Percentiles rank a stretch among this genome's conserved stretches.
These are phyloP conservation scores for Cytospora chrysosperma DNA, from an alignment of 2,329 filamentous ascomycete species.

Conservation along the genomic window DNA sequence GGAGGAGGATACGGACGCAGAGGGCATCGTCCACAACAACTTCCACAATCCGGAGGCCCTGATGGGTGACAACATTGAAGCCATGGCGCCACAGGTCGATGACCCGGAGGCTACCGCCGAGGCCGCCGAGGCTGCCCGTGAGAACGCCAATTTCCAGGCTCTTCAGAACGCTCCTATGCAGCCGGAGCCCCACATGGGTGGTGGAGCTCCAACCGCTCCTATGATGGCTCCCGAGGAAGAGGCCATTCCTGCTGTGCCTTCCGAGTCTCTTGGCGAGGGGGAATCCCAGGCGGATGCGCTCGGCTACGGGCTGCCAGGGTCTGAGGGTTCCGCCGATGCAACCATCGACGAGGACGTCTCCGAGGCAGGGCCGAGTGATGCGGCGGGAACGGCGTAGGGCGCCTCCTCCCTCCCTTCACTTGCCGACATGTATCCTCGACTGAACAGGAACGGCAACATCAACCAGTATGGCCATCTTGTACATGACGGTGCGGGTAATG, in stretches of 20 bases:
- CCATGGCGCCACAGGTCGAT: background rate
- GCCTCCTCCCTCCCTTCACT: background rate
- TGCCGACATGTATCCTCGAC: conserved; percentile 2
- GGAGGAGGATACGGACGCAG: conserved; percentile 45
- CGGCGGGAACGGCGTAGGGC: conserved; percentile 4
- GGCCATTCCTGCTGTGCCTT: background rate
- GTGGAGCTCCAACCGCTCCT: conserved; percentile 11
- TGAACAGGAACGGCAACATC: background rate
- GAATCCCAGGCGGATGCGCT: conserved; percentile 4
- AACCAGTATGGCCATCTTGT: background rate
- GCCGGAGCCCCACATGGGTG: conserved; percentile 12
- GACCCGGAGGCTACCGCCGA: conserved; percentile 3
- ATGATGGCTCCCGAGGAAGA: conserved; percentile 18
- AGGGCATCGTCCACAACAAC: conserved; percentile 42
- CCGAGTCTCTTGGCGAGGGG: conserved; percentile 16
- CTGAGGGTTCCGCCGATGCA: background rate
- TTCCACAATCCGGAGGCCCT: conserved; percentile 5
- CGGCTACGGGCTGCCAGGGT: background rate
- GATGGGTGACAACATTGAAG: background rate
- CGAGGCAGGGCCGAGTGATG: conserved; percentile 16
- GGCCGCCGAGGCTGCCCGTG: conserved; percentile 10
- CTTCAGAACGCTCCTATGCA: conserved; percentile 22
- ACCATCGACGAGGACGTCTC: conserved; percentile 5
- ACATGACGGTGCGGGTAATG: background rate
- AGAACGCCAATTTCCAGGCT: conserved; percentile 14